Evolutionary conservation across 495 filamentous ascomycete genomes (phyloP), one percentile per base, ranked within the genome.

Genomic region (Usnea hakonensis): DNA sequence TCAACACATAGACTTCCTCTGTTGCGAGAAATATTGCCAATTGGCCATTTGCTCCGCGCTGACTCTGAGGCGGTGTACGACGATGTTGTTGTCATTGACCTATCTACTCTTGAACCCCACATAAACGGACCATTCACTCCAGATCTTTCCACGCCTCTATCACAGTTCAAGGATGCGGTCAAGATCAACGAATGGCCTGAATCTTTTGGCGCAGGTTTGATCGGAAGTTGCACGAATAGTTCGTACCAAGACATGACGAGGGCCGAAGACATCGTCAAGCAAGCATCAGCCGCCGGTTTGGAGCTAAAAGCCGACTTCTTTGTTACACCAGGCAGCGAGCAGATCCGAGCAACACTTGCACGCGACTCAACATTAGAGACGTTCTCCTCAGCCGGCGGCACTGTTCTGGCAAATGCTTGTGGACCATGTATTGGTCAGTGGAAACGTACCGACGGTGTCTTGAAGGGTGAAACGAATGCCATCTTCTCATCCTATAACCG

Each of bases 231-330:
- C 78, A 98, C 94, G 17, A 98, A 98, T 80, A 95, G 90, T 74
- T 97, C 94, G 5, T 98, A 96, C 73, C 85, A 96, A 76, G 94
- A 98, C 70, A 98, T 98, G 94, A 91, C 90, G 13, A 86, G 94
- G 55, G 88, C 91, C 19, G 94, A 97, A 78, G 79, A 90, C 68
- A 81, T 98, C 59, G 89, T 97, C 53, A 91, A 91, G 74, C 91
- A 95, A 73, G 94, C 94, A 17, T 78, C 84, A 55, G 85, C 88
- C 37, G 94, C 89, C 13, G 94, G 94, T 38, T 76, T 98, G 35
- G 88, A 90, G 77, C 92, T 93, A 21, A 90, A 88, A 69, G 84
- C 87, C 1, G 88, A 90, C 65, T 96, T 98, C 79, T 96, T 95
- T 77, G 86, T 98, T 65, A 97, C 94, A 1, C 94, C 94, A 2